Evolutionary conservation across 352 stramenopile species (phyloP).

Genomic region (Phytophthora fragariaefolia): DNA sequence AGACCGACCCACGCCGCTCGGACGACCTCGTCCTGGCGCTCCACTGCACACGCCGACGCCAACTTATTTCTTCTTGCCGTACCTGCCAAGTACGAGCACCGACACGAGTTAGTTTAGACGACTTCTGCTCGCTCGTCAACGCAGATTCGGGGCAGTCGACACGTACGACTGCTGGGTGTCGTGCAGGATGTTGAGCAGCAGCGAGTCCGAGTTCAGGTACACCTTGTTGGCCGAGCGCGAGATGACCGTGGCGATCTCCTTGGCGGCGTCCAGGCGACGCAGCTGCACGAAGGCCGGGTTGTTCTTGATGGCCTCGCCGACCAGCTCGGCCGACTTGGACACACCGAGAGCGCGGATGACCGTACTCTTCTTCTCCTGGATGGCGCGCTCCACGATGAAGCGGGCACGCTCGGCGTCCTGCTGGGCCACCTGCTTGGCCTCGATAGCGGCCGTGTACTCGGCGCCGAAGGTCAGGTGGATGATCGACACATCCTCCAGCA

Average conservation of each 20-base stretch:
- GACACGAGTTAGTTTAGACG: slow-evolving; percentile 9
- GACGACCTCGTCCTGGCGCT: too few species aligned
- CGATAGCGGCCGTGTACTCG: slow-evolving; percentile 99
- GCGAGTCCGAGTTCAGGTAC: slow-evolving; percentile 97
- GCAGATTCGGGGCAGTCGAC: neutral
- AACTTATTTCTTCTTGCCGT: slow-evolving; percentile 56
- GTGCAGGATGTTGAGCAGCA: slow-evolving; percentile 97
- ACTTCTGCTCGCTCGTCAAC: neutral
- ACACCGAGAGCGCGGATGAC: slow-evolving; percentile 98
- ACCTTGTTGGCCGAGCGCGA: slow-evolving; percentile 96
- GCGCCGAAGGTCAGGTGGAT: slow-evolving; percentile 98
- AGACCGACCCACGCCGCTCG: slow-evolving; percentile 4
- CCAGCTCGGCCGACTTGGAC: slow-evolving; percentile 98
- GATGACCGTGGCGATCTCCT: slow-evolving; percentile 98
- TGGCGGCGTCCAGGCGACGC: slow-evolving; percentile 98
- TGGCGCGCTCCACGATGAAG: slow-evolving; percentile 98
- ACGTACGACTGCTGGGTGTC: slow-evolving; percentile 66
- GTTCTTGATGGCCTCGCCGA: slow-evolving; percentile 98
- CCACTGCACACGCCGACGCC: too few species aligned
- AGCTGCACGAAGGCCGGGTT: slow-evolving; percentile 99
- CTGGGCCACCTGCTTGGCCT: slow-evolving; percentile 99
- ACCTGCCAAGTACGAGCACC: slow-evolving; percentile 18
- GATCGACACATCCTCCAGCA: slow-evolving; percentile 99
- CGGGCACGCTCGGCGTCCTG: slow-evolving; percentile 99
- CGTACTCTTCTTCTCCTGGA: slow-evolving; percentile 99